A percentile compares a stretch with the other conserved stretches of the same genome.
These are phyloP conservation scores for Panicum miliaceum DNA, from an alignment of 176 grass and related monocot genomes.

Conservation along the genomic window DNA sequence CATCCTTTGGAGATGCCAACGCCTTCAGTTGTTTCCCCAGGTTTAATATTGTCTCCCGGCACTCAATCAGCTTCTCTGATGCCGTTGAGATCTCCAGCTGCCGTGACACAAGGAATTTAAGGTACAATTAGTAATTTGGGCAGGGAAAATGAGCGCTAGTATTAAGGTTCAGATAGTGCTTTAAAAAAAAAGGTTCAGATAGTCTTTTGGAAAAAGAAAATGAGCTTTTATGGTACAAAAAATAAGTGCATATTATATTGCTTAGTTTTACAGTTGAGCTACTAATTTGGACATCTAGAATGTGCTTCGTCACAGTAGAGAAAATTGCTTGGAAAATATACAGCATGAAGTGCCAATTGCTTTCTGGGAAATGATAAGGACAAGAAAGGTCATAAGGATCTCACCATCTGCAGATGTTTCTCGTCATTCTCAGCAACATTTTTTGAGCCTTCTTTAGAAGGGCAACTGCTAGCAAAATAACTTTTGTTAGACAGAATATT, in stretches of 20 bases:
- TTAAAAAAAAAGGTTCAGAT: not conserved
- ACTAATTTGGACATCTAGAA: not conserved
- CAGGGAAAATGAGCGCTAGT: no score
- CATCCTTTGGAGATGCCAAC: constrained; percentile 69
- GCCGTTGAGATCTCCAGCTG: constrained; percentile 65
- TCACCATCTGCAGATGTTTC: constrained; percentile 64
- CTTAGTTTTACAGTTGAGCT: not conserved
- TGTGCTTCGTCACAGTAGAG: not conserved
- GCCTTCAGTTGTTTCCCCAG: constrained; percentile 89
- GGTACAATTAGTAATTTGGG: not conserved
- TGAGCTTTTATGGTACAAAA: not conserved
- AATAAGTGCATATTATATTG: not conserved
- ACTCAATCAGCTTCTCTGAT: constrained; percentile 80
- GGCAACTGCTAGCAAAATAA: constrained; percentile 24
- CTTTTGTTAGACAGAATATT: constrained; percentile 30
- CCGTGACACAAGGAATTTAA: constrained; percentile 37
- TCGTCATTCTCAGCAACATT: constrained; percentile 47
- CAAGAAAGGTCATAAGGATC: constrained; percentile 27
- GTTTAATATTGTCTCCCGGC: constrained; percentile 84
- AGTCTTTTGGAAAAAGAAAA: not conserved
- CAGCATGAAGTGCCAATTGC: not conserved
- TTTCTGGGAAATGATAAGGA: constrained; percentile 1
- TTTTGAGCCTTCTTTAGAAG: constrained; percentile 49
- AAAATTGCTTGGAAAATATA: constrained; percentile 24
- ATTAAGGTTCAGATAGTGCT: not conserved